Conservation (phyloP, 805 yeast genomes). For the Suhomyces emberorum region DNA sequence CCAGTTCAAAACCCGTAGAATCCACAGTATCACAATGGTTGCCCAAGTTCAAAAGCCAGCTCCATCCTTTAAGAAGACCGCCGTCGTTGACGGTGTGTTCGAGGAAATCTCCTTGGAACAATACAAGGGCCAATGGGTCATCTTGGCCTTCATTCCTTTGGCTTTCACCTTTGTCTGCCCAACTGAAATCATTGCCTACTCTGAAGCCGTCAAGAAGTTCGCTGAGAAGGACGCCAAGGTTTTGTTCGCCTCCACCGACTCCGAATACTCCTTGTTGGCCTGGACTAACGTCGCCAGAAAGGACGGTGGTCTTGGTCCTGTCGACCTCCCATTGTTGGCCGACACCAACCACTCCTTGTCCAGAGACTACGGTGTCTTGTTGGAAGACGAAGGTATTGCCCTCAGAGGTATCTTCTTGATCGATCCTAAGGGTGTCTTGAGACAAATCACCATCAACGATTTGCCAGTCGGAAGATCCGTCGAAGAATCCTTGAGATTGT, state of each 20-base stretch:
- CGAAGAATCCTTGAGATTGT: conserved; percentile 94
- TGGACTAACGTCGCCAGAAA: conserved; percentile 97
- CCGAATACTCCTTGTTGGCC: conserved; percentile 94
- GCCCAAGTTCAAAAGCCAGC: conserved; percentile 94
- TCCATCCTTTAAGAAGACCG: conserved; percentile 93
- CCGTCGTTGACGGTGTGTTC: conserved; percentile 94
- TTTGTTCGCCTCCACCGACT: conserved; percentile 96
- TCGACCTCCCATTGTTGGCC: conserved; percentile 90
- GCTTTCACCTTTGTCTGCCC: conserved; percentile 99
- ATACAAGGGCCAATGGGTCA: conserved; percentile 97
- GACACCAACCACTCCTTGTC: conserved; percentile 96
- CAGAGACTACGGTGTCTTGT: conserved; percentile 94
- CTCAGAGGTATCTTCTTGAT: conserved; percentile 97
- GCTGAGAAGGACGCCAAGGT: conserved; percentile 82
- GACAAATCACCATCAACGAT: conserved; percentile 98
- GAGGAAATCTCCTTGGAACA: conserved; percentile 93
- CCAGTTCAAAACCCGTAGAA: background rate
- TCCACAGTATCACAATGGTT: conserved; percentile 53
- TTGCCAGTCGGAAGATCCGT: conserved; percentile 99
- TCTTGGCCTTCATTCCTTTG: conserved; percentile 95
- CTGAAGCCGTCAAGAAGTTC: conserved; percentile 91
- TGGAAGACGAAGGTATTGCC: conserved; percentile 95
- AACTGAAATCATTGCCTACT: conserved; percentile 98
- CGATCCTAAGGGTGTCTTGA: conserved; percentile 90
- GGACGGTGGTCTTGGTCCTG: conserved; percentile 97